Percentiles rank a stretch among this genome's conserved stretches.
Evolutionary conservation across 2,329 filamentous ascomycete species (phyloP).

Genomic region (Colletotrichum truncatum): DNA sequence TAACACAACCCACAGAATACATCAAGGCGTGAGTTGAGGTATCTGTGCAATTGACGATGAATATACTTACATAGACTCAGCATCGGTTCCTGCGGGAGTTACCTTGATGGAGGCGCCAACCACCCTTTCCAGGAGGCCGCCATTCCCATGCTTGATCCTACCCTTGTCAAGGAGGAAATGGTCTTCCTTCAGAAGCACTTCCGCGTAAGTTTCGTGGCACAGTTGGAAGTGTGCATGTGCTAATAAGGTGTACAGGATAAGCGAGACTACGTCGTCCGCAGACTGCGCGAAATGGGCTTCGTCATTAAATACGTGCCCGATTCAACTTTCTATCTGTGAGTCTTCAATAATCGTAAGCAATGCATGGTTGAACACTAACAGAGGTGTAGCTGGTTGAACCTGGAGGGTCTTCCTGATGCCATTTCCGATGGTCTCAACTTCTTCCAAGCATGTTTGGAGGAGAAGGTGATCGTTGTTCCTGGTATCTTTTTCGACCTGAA

Average conservation of each 20-base stretch:
- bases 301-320: slow-evolving; percentile 84
- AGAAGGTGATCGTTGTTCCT: slow-evolving; percentile 96
- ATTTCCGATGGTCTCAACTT: slow-evolving; percentile 96
- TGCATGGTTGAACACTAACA: slow-evolving; percentile 1
- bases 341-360: neutral
- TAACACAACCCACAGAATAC: slow-evolving; percentile 67
- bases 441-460: slow-evolving; percentile 91
- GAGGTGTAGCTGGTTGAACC: slow-evolving; percentile 62
- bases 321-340: slow-evolving; percentile 92
- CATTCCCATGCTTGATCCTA: slow-evolving; percentile 90
- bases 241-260: slow-evolving; percentile 67
- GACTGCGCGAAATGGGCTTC: slow-evolving; percentile 88
- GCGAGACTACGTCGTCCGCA: slow-evolving; percentile 87
- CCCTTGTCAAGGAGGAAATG: slow-evolving; percentile 86
- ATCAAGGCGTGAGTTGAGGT: slow-evolving; percentile 72
- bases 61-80: slow-evolving; percentile 38
- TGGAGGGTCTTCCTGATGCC: slow-evolving; percentile 75
- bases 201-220: slow-evolving; percentile 55
- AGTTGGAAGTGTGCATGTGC: neutral
- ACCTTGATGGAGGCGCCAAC: slow-evolving; percentile 93
- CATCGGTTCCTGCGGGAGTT: slow-evolving; percentile 90
- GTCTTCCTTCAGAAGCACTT: slow-evolving; percentile 89
- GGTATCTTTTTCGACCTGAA: slow-evolving; percentile 99
- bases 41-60: neutral
- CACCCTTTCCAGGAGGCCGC: slow-evolving; percentile 96